Evolutionary conservation across 805 yeast species (phyloP), one percentile per base, ranked within the genome.

Genomic region (Candida vaughaniae): DNA sequence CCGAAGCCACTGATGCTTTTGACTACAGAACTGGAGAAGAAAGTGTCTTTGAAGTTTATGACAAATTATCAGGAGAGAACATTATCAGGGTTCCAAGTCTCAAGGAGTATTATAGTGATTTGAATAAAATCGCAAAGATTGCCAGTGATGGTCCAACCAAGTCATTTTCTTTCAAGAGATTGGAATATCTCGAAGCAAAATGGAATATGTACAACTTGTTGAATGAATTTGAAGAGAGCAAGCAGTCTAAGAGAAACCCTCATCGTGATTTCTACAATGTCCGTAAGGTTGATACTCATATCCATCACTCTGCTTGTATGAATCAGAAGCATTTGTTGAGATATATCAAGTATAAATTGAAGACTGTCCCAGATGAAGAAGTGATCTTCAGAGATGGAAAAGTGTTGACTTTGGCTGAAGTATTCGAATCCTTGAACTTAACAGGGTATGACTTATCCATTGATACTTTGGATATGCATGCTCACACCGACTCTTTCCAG

Each of bases 261-360:
- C 99, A 93, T 59, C 80, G 99, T 60, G 99, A 91, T 62, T 93
- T 91, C 56, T 91, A 91, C 66, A 91, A 91, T 54, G 96, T 89
- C 29, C 79, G 98, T 66, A 91, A 91, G 59, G 97, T 93, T 25
- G 99, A 91, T 57, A 93, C 98, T 14, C 99, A 93, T 71, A 96
- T 93, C 51, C 99, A 93, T 60, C 99, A 95, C 60, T 86, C 96
- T 7, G 99, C 99, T 8, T 90, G 97, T 62, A 95, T 95, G 98
- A 95, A 95, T 55, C 99, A 93, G 65, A 93, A 93, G 63, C 99
- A 93, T 66, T 68, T 93, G 52, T 70, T 93, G 47, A 82, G 99
- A 52, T 93, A 87, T 60, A 93, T 93, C 61, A 93, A 93, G 64
- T 87, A 89, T 58, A 93, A 93, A 66, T 80, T 93, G 64, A 88